These are phyloP conservation scores for Acacia acuminata DNA, from an alignment of 306 rosid genomes.

Conservation along the genomic window DNA sequence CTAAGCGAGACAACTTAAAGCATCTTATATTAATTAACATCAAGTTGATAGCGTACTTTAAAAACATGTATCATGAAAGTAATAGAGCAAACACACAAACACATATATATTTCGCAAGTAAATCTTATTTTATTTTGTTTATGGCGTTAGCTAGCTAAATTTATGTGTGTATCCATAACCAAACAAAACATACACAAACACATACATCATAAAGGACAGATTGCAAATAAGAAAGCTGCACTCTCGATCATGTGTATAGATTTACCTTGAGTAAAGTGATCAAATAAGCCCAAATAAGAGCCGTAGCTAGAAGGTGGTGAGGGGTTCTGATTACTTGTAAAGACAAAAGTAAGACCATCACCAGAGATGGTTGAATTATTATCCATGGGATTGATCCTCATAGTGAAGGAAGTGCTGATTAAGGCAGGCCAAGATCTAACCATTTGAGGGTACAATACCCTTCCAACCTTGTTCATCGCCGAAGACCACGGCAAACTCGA, in stretches of 20 bases:
- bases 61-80: not conserved
- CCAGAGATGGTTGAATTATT: conserved; percentile 44
- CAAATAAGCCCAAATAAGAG: conserved; percentile 55
- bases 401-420: conserved; percentile 55
- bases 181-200: not conserved
- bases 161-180: not conserved
- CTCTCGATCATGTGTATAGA: not conserved
- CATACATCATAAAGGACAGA: not conserved
- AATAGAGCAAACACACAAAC: not conserved
- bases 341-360: conserved; percentile 60
- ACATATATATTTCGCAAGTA: not conserved
- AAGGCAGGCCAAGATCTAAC: conserved; percentile 57
- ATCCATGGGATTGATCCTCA: conserved; percentile 47
- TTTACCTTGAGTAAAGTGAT: conserved; percentile 52
- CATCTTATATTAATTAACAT: not conserved
- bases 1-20: not conserved
- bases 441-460: conserved; percentile 47
- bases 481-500: not conserved
- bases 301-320: conserved; percentile 57
- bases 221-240: not conserved
- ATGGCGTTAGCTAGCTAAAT: not conserved
- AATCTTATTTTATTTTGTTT: not conserved
- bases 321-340: conserved; percentile 51
- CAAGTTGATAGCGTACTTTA: not conserved
- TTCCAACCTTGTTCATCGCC: conserved; percentile 39